Percentiles rank a stretch among this genome's conserved stretches.
These are phyloP conservation scores for Barbarea vulgaris DNA, from an alignment of 345 rosid species.

Conservation along the genomic window DNA sequence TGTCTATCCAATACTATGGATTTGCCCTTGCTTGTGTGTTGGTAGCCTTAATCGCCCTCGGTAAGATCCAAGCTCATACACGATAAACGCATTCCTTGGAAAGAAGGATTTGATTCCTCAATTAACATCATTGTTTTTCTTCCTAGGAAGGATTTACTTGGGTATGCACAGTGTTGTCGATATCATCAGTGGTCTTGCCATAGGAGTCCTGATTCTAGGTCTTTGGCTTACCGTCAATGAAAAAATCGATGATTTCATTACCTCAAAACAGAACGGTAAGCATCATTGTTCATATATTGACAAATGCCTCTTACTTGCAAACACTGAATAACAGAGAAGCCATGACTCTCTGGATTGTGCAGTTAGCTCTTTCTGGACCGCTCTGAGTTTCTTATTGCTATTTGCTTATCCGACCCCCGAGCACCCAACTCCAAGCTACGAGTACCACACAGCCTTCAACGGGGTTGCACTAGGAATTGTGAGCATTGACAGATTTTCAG, in stretches of 20 bases:
- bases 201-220: conserved; percentile 70
- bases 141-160: conserved; percentile 93
- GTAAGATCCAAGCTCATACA: conserved; percentile 47
- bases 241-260: conserved; percentile 63
- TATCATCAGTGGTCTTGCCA: conserved; percentile 67
- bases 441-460: conserved; percentile 87
- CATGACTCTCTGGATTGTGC: conserved; percentile 39
- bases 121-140: conserved; percentile 40
- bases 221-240: conserved; percentile 70
- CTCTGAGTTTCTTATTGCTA: conserved; percentile 80
- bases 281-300: background rate
- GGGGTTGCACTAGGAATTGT: conserved; percentile 95
- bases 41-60: conserved; percentile 68
- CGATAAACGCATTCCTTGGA: background rate
- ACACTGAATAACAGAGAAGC: conserved; percentile 8
- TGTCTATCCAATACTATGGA: conserved; percentile 53
- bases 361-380: conserved; percentile 90
- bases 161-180: conserved; percentile 98
- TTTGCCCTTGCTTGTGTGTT: conserved; percentile 62
- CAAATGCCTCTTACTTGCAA: background rate
- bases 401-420: conserved; percentile 98
- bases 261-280: conserved; percentile 82
- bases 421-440: conserved; percentile 92
- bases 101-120: background rate
- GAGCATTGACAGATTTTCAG: conserved; percentile 40